Conservation (phyloP, 148 eudicot genomes). For the Arbutus unedo region DNA sequence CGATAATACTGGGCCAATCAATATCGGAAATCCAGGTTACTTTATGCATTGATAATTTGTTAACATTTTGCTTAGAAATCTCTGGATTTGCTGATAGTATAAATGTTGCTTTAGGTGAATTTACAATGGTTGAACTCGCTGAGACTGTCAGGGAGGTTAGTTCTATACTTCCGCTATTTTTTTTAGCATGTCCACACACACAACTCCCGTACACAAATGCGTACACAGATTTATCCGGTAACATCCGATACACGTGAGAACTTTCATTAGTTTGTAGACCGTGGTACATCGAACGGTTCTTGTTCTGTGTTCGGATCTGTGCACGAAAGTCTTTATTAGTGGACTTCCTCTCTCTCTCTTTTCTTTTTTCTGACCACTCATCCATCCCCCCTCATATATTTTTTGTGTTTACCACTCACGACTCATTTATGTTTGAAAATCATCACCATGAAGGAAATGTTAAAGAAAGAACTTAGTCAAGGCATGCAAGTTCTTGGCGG, state of each 20-base stretch:
- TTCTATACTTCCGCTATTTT: background rate
- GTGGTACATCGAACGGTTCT: too few species aligned
- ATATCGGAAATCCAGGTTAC: constrained; percentile 85
- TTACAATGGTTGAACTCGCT: constrained; percentile 95
- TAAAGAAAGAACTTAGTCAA: background rate
- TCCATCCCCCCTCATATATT: background rate
- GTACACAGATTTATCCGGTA: too few species aligned
- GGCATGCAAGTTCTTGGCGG: background rate
- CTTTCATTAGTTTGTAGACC: too few species aligned
- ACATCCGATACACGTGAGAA: too few species aligned
- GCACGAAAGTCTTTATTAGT: too few species aligned
- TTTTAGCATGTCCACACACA: too few species aligned
- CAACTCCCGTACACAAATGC: too few species aligned
- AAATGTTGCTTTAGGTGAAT: constrained; percentile 60
- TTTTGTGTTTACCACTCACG: background rate
- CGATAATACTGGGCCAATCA: constrained; percentile 75
- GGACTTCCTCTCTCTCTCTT: too few species aligned
- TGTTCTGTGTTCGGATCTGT: too few species aligned
- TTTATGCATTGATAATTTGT: background rate
- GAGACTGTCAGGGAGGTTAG: constrained; percentile 94
- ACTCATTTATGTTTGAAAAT: background rate
- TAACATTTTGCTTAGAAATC: background rate
- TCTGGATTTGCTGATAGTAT: too few species aligned
- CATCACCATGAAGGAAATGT: background rate
- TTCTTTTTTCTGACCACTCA: background rate